Base-by-base conservation (phyloP, 1,139 yeast species). In the Kodamaea ohmeri region DNA sequence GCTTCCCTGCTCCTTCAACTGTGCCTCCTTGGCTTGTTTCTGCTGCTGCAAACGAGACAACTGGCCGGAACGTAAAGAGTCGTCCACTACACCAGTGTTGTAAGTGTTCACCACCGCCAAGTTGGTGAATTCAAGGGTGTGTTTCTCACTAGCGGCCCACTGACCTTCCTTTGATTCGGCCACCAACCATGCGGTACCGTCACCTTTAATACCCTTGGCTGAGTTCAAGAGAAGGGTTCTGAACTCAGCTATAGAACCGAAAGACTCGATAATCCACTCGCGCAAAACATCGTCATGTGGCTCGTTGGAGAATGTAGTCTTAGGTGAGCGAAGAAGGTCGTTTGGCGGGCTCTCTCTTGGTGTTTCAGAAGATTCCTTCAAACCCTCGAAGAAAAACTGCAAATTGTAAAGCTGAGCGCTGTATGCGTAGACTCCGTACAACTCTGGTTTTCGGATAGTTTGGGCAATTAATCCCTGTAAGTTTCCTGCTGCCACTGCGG, bases 111-210 rank as follows among this genome's bases (percentile, higher is more conserved):
- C 65, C n/a, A 84, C 63, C 30, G 77, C 78, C 50, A 83, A 65
- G 24, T 71, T 67, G 41, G 69, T 70, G 48, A 59, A 76, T 45
- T 50, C 60, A n/a, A 36, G 34, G 12, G 16, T 27, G 3, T 61
- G 55, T 27, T 54, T 62, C 20, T 56, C 55, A 21, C 58, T 47
- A 12, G 57, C 44, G 40, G 60, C 55, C 34, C 50, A 49, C 41
- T 64, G 66, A 21, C 67, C 53, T 45, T 61, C 56, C 32, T 62
- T 60, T 35, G 77, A 71, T 50, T 77, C 78, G 2, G 84, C 84
- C n/a, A 80, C 79, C 22, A 81, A 58, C 92, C 92, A 84, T 2
- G 84, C 78, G 50, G 65, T 71, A 2, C 94, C 94, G 55, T 84
- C 88, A 36, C 94, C 92, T 44, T 80, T 78, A 42, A 82, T 77